phyloP scores from a whole-genome alignment of 768 basidiomycete genomes.

The Tulasnella sp. region DNA sequence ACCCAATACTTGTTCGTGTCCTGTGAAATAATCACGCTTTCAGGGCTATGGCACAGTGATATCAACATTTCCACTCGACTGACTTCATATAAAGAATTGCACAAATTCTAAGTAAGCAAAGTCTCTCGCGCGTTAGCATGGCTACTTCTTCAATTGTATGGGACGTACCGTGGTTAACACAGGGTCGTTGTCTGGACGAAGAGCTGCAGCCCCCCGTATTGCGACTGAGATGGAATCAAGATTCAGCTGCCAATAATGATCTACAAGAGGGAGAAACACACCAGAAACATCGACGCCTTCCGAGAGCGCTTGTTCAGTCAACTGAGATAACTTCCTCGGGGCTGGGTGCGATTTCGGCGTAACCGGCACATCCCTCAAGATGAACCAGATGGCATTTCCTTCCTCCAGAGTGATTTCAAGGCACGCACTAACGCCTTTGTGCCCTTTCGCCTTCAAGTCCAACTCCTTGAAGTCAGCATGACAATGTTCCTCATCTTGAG shows the following conservation, averaged over 20 bases:
- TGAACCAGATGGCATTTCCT: slow-evolving; percentile 85
- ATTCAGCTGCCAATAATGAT: background rate
- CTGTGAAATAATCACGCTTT: slow-evolving; percentile 25
- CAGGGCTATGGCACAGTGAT: no score
- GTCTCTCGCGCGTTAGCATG: slow-evolving; percentile 17
- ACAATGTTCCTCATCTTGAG: background rate
- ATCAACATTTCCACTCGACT: background rate
- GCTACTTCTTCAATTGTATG: background rate
- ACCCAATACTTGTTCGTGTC: slow-evolving; percentile 79
- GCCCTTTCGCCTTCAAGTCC: slow-evolving; percentile 33
- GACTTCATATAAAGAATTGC: background rate
- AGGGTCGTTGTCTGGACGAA: background rate
- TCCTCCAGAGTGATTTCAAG: slow-evolving; percentile 56
- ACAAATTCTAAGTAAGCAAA: background rate
- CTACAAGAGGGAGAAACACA: background rate
- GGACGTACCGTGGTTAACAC: slow-evolving; percentile 8
- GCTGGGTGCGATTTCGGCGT: background rate
- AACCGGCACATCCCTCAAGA: slow-evolving; percentile 39
- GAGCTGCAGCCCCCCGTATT: slow-evolving; percentile 1
- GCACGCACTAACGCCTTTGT: slow-evolving; percentile 57
- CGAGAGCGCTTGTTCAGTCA: background rate
- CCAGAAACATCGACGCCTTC: background rate
- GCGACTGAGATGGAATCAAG: background rate
- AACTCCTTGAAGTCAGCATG: slow-evolving; percentile 31
- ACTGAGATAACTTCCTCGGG: background rate